Percentiles rank a stretch among this genome's conserved stretches.
Evolutionary conservation across 148 eudicot genomes (phyloP).

Genomic region (Mesembryanthemum crystallinum): DNA sequence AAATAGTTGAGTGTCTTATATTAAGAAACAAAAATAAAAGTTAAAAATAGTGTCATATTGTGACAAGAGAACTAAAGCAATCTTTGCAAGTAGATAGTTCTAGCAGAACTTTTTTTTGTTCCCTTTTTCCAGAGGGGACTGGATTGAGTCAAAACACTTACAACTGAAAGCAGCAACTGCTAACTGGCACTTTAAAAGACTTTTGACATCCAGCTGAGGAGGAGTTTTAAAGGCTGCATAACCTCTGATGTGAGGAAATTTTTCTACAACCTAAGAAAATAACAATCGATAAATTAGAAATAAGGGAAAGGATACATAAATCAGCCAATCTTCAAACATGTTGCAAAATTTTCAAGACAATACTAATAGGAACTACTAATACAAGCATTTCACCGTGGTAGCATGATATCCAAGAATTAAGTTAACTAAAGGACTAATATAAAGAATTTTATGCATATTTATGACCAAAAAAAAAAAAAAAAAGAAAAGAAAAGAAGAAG

Average conservation of each 20-base stretch:
- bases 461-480: background rate
- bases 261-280: conserved; percentile 62
- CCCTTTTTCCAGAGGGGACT: no score
- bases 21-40: no score
- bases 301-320: background rate
- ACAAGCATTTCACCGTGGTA: background rate
- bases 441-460: background rate
- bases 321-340: conserved; percentile 4
- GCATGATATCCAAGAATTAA: background rate
- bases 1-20: no score
- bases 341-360: background rate
- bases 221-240: conserved; percentile 61
- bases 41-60: no score
- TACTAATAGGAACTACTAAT: background rate
- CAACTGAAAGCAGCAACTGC: conserved; percentile 67
- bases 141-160: conserved; percentile 36
- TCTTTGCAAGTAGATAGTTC: background rate
- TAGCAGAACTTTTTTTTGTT: background rate
- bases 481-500: background rate
- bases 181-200: conserved; percentile 70
- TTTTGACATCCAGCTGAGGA: conserved; percentile 45
- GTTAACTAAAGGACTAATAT: conserved; percentile 2
- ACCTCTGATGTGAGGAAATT: conserved; percentile 84
- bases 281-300: background rate
- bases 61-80: background rate